Evolutionary conservation across 371 early-diverging fungal species (phyloP), one percentile per base, ranked within the genome.

Genomic region (Furculomyces boomerangus): DNA sequence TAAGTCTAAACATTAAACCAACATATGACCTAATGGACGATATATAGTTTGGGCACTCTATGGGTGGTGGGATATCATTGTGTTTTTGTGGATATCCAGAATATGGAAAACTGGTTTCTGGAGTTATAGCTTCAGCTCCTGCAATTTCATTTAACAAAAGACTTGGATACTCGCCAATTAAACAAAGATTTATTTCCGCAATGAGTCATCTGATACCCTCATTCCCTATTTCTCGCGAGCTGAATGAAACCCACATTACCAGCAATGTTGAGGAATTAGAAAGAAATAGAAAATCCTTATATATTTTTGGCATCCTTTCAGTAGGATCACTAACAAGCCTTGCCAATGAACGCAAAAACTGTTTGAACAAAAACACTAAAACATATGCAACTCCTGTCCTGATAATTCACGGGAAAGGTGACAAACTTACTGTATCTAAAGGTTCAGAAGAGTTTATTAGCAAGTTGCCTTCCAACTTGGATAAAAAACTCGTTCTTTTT

Each of bases 81-180:
- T 60, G 57, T 41, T 67, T 60, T 39, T 25, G 47, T 32, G 32
- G 48, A 27, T 28, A 47, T 31, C 10, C 51, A 35, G 35, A 22
- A 7, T 57, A 63, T 25, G 8, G 24, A 3, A 30, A 58, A 20
- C 25, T 24, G 8, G 5, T 71, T 39, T 46, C 53, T 35, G 71
- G 71, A 28, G 68, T 71, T 27, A 59, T 71, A 39, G 56, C 61
- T 5, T 60, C 71, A 10, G 64, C 70, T 0, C 72, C 71, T 7
- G 66, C 63, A 10, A 44, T 71, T 43, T 24, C 46, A 40, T 50
- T 59, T 0, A 61, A 60, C 7, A 54, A 53, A 25, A 50, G 59
- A 10, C 41, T 61, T 22, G n/a, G 54, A 44, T 65, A 64, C 8
- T 55, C 65, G 1, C 30, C 47, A 30, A 22, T 65, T 45, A 32